Percentiles rank a stretch among this genome's conserved stretches.
phyloP scores from a whole-genome alignment of 495 filamentous ascomycete genomes.

The Glutinoglossum americanum region DNA sequence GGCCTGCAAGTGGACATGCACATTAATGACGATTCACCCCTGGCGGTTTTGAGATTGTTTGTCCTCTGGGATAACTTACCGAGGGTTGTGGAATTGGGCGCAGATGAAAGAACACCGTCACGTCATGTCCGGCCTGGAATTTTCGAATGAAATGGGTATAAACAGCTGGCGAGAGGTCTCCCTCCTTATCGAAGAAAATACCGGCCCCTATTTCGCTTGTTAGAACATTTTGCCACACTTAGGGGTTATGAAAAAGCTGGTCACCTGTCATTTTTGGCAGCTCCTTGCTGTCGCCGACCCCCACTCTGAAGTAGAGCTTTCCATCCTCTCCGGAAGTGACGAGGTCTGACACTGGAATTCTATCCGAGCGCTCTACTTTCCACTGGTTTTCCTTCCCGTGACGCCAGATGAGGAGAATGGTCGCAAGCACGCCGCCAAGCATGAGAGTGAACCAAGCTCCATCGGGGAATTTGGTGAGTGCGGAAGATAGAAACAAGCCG shows the following conservation, averaged over 20 bases:
- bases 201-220: slow-evolving; percentile 9
- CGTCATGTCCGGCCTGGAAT: slow-evolving; percentile 13
- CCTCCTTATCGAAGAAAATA: slow-evolving; percentile 20
- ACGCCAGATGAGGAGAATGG: slow-evolving; percentile 46
- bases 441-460: slow-evolving; percentile 58
- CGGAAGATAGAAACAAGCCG: slow-evolving; percentile 41
- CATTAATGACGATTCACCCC: background rate
- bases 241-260: background rate
- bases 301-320: background rate
- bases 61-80: background rate
- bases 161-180: slow-evolving; percentile 15
- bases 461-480: slow-evolving; percentile 44
- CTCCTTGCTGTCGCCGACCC: background rate
- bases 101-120: slow-evolving; percentile 17
- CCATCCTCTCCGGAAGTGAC: slow-evolving; percentile 9
- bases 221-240: background rate
- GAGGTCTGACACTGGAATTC: slow-evolving; percentile 20
- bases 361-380: slow-evolving; percentile 39
- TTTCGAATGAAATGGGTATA: slow-evolving; percentile 17
- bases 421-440: slow-evolving; percentile 33
- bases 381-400: slow-evolving; percentile 58
- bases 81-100: slow-evolving; percentile 13
- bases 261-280: slow-evolving; percentile 10
- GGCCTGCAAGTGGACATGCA: slow-evolving; percentile 2
- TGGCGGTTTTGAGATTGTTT: background rate